Base-by-base conservation (phyloP, 768 basidiomycete species). In the Filobasidium wieringae region DNA sequence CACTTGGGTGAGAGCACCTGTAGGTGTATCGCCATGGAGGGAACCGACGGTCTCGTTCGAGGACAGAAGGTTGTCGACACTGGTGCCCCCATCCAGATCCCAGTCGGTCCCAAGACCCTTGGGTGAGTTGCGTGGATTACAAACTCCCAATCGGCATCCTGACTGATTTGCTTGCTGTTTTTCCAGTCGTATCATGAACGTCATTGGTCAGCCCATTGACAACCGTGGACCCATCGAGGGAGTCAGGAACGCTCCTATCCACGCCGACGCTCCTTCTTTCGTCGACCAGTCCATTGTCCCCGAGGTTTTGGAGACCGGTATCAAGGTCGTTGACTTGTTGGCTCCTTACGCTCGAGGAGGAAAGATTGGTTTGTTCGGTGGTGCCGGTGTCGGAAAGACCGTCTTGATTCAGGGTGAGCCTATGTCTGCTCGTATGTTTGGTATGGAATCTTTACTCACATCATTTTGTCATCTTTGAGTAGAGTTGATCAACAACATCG, bases 301-400 rank as follows among this genome's bases (percentile, higher is more conserved):
- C 64, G 95, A 99, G 76, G 89, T 99, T 56, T 81, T 99, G 70
- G 95, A 99, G 80, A 99, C 95, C 57, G 95, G 95, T 79, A 99
- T 99, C 82, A 99, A 99, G 81, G 95, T 99, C 73, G 95, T 99
- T 76, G 95, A 99, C 77, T 86, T 99, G 66, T 86, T 99, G 67
- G 95, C 95, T 55, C 95, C 95, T 59, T 99, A 99, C 74, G 95
- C 95, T 68, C 92, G 95, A 85, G 95, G 95, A 80, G 95, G 95
- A 78, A 99, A 99, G 79, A 97, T 99, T 76, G 95, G 95, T 82
- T 87, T 99, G 70, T 95, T 99, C 79, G 95, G 95, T 72, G 95
- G 95, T 86, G 95, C 95, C 68, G 95, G 95, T 86, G 95, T 99
- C 79, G 95, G 95, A 70, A 99, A 99, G 83, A 97, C 95, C 57